phyloP scores from a whole-genome alignment of 139 green algal species.

The Deuterostichococcus epilithicus region DNA sequence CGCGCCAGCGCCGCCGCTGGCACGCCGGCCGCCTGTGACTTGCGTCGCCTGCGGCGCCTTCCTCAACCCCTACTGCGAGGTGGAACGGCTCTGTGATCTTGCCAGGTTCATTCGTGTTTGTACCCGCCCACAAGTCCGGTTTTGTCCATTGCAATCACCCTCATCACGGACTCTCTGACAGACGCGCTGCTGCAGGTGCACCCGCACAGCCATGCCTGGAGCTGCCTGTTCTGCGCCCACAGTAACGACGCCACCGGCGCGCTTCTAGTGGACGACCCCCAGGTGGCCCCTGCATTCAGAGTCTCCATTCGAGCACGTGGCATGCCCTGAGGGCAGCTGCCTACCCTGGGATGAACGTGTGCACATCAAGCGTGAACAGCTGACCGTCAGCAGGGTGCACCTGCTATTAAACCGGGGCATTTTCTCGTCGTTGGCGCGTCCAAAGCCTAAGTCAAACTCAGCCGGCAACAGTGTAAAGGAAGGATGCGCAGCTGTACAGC shows the following conservation, averaged over 20 bases:
- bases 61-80: conserved; percentile 14
- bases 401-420: neutral
- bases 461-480: neutral
- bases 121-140: neutral
- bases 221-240: conserved; percentile 10
- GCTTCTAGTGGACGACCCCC: neutral
- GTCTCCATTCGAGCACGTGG: too few relatives aligned
- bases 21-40: neutral
- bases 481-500: neutral
- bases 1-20: neutral
- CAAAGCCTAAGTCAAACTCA: neutral
- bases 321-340: neutral
- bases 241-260: neutral
- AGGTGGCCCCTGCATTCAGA: neutral
- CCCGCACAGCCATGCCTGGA: neutral
- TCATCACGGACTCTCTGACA: neutral
- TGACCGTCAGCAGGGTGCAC: neutral
- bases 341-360: neutral
- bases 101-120: neutral
- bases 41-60: conserved; percentile 7
- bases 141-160: neutral
- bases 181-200: conserved; percentile 1
- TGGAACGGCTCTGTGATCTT: neutral
- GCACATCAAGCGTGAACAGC: neutral
- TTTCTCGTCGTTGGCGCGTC: neutral